Evolutionary conservation across 148 eudicot species (phyloP), one percentile per base, ranked within the genome.

Genomic region (Rhododendron williamsianum): DNA sequence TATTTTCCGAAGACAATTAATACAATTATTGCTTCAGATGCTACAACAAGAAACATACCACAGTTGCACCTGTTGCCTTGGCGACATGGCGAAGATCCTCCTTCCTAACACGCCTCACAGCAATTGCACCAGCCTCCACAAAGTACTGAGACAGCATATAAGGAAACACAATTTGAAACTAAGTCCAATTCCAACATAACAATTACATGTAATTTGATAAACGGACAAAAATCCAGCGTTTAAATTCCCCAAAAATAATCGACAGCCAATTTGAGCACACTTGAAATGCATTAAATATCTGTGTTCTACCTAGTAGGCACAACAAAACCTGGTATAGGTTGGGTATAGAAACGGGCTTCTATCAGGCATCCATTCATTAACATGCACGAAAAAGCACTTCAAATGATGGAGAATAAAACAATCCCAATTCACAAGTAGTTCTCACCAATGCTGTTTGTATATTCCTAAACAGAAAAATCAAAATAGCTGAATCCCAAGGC

Each of bases 61-160:
- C 78, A 56, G 98, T 94, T 80, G 96, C 99, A 89, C 98, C 99
- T 19, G 99, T 97, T 38, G 99, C 98, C 89, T 95, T 97, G 89
- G 98, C 99, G 86, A 97, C 98, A 91, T 95, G 98, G 48, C 99
- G 96, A 81, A 95, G 87, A 88, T 97, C 98, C 82, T 97, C 98
- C 87, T 97, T 97, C 69, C 92, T 91, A 58, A 97, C 99, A 86
- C 96, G 98, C 52, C 99, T 93, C 23, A 97, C 95, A 82, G 99
- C 98, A 88, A 95, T 95, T 33, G 99, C 99, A 80, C 99, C 98
- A 87, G 98, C 94, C 88, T 95, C 99, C 80, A 97, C 99, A 86
- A 97, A 97, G 85, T 95, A 97, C 99, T 97, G 92, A 78, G 87
- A 76, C 30, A 63, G 23, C 43, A 74, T 30, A 52, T 23, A 60